These are phyloP conservation scores for Cadophora gregata DNA, from an alignment of 2,329 filamentous ascomycete genomes.

Conservation along the genomic window DNA sequence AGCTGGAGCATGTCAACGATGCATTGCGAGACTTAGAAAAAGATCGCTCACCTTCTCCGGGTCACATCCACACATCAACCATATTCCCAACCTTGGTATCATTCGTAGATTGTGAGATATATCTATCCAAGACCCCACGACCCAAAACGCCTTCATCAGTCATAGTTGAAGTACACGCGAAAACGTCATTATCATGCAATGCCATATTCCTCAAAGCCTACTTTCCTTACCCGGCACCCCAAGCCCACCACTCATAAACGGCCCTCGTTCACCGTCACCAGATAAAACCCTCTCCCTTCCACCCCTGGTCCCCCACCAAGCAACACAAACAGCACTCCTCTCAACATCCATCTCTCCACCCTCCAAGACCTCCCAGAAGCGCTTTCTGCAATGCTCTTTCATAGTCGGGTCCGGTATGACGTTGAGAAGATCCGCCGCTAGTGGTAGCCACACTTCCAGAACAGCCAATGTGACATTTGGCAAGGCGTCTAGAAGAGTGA, in stretches of 20 bases:
- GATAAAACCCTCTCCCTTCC: slow-evolving; percentile 43
- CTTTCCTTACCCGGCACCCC: slow-evolving; percentile 31
- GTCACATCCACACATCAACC: not conserved
- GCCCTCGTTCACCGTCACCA: slow-evolving; percentile 28
- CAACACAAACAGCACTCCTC: slow-evolving; percentile 67
- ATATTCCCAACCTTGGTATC: not conserved
- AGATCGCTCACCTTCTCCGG: slow-evolving; percentile 2
- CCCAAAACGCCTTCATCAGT: slow-evolving; percentile 7
- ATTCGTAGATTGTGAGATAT: not conserved
- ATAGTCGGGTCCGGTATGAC: slow-evolving; percentile 59
- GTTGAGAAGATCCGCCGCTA: slow-evolving; percentile 65
- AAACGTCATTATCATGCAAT: not conserved
- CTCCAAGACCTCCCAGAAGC: slow-evolving; percentile 70
- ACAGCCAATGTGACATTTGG: slow-evolving; percentile 63
- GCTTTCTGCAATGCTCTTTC: slow-evolving; percentile 61
- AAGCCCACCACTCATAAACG: slow-evolving; percentile 43
- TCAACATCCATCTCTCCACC: slow-evolving; percentile 76
- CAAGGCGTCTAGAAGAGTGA: slow-evolving; percentile 70
- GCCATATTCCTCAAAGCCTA: slow-evolving; percentile 31
- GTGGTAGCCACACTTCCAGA: slow-evolving; percentile 70
- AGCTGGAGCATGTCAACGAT: not conserved
- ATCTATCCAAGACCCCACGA: not conserved
- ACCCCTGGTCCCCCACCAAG: slow-evolving; percentile 68
- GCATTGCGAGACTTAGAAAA: slow-evolving; percentile 1
- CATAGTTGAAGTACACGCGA: not conserved